Percentiles rank a stretch among this genome's conserved stretches.
Evolutionary conservation across 305 asterid species (phyloP).

Genomic region (Solanum hybrid): DNA sequence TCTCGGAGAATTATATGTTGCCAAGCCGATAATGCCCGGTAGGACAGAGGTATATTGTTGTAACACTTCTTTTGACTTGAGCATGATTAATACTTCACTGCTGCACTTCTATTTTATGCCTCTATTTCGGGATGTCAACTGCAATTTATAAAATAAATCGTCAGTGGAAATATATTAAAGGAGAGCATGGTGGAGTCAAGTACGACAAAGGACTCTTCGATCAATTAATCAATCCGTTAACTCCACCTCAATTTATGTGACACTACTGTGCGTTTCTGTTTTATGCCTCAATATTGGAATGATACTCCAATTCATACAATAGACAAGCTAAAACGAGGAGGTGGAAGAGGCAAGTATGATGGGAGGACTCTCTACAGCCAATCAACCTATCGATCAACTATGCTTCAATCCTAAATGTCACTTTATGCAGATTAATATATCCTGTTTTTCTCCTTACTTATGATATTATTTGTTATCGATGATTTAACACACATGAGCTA

Average conservation of each 20-base stretch:
- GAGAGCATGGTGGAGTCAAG: not conserved
- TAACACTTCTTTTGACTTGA: not conserved
- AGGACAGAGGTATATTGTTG: conserved; percentile 17
- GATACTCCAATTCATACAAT: not conserved
- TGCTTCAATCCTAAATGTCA: not conserved
- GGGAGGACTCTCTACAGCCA: not conserved
- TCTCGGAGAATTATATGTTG: conserved; percentile 17
- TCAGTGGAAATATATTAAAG: not conserved
- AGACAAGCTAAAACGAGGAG: not conserved
- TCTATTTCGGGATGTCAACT: not conserved
- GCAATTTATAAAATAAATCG: not conserved
- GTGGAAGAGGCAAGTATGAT: not conserved
- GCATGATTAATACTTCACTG: not conserved
- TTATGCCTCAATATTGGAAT: not conserved
- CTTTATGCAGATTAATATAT: not conserved
- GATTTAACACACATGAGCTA: not conserved
- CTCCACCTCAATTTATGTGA: not conserved
- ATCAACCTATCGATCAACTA: not conserved
- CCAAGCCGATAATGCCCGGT: conserved; percentile 20
- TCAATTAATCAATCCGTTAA: not conserved
- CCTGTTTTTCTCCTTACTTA: not conserved
- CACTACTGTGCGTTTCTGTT: not conserved
- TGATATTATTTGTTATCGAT: not conserved
- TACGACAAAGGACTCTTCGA: not conserved
- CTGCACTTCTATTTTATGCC: not conserved